Conservation (phyloP, 352 stramenopile genomes). For the Globisporangium mamillatum region DNA sequence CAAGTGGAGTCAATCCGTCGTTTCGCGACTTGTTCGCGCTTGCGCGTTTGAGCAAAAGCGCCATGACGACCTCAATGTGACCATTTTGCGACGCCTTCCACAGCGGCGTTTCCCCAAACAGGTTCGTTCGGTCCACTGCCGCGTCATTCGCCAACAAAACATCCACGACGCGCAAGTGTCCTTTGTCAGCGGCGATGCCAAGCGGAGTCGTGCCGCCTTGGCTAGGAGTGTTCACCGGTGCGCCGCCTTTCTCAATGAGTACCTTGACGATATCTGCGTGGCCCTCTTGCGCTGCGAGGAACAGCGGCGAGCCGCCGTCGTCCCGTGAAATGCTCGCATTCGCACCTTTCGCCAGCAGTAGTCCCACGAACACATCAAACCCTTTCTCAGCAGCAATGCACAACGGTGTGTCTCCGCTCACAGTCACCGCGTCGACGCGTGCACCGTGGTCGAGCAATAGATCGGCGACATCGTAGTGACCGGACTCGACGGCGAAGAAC, state of each 20-base stretch:
- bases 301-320: constrained; percentile 8
- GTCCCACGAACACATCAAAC: neutral
- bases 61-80: constrained; percentile 6
- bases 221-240: constrained; percentile 7
- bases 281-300: constrained; percentile 5
- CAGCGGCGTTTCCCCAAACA: constrained; percentile 8
- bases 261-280: constrained; percentile 3
- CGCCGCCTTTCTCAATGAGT: neutral
- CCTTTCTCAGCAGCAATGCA: constrained; percentile 12
- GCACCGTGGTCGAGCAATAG: constrained; percentile 10
- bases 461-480: constrained; percentile 1
- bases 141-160: constrained; percentile 7
- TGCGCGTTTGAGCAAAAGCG: neutral
- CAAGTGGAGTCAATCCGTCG: neutral
- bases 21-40: neutral
- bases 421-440: constrained; percentile 3
- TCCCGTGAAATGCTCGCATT: neutral
- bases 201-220: constrained; percentile 8
- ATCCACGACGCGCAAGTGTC: constrained; percentile 2
- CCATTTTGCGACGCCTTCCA: constrained; percentile 15
- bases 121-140: neutral
- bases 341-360: constrained; percentile 7
- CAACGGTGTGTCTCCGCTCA: constrained; percentile 6
- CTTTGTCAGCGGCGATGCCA: constrained; percentile 8
- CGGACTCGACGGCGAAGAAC: constrained; percentile 9